Percentiles rank a stretch among this genome's conserved stretches.
These are phyloP conservation scores for Esteya vermicola DNA, from an alignment of 2,329 filamentous ascomycete species.

Conservation along the genomic window DNA sequence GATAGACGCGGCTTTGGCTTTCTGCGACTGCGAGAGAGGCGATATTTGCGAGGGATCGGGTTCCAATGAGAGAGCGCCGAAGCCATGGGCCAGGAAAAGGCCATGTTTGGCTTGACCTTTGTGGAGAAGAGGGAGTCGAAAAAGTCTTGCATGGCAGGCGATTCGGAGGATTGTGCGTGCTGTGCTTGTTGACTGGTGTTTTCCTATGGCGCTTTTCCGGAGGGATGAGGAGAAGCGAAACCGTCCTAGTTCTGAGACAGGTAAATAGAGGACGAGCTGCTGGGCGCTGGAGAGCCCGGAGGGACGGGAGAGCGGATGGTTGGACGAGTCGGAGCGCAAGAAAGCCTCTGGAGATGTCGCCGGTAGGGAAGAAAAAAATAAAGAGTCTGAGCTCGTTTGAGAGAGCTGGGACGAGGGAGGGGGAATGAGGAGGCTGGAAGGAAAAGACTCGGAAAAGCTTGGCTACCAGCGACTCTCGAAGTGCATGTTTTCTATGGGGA, in stretches of 20 bases:
- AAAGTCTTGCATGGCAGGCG: conserved; percentile 15
- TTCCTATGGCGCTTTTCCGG: too few relatives aligned
- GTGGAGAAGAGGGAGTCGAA: conserved; percentile 8
- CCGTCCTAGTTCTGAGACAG: too few relatives aligned
- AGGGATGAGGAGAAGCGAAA: too few relatives aligned
- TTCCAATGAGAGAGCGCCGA: conserved; percentile 16
- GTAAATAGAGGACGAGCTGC: too few relatives aligned
- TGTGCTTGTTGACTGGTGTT: too few relatives aligned
- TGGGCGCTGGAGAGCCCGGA: too few relatives aligned
- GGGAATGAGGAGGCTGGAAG: not conserved
- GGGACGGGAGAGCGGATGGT: too few relatives aligned
- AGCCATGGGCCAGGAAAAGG: conserved; percentile 14
- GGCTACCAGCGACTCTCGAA: not conserved
- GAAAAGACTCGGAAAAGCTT: not conserved
- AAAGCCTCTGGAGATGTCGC: too few relatives aligned
- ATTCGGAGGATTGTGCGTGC: too few relatives aligned
- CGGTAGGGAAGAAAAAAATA: too few relatives aligned
- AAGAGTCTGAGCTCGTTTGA: too few relatives aligned
- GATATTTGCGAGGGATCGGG: conserved; percentile 18
- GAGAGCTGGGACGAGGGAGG: not conserved
- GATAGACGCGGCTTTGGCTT: conserved; percentile 7
- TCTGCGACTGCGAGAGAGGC: conserved; percentile 11
- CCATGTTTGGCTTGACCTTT: conserved; percentile 16
- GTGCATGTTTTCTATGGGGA: not conserved
- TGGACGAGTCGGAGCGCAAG: too few relatives aligned